Percentiles rank a stretch among this genome's conserved stretches.
These are phyloP conservation scores for Pezizomycotina sp. DNA, from an alignment of 2,329 filamentous ascomycete genomes.

Conservation along the genomic window DNA sequence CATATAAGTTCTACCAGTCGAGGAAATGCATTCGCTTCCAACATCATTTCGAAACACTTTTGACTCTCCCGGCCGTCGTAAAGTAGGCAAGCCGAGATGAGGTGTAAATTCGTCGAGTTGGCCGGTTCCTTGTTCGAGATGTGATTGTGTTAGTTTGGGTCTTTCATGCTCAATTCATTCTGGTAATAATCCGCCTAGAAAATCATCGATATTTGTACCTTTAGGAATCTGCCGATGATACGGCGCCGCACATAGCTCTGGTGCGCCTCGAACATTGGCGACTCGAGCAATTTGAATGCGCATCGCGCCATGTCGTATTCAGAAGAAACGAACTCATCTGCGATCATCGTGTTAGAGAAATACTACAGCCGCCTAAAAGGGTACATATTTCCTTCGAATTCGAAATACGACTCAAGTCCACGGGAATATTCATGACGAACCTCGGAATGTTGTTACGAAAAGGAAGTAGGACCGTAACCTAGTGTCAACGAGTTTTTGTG, in stretches of 20 bases:
- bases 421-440: constrained; percentile 30
- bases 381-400: constrained; percentile 17
- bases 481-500: constrained; percentile 61
- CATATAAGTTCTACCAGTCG: constrained; percentile 64
- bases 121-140: constrained; percentile 22
- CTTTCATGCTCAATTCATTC: constrained; percentile 1
- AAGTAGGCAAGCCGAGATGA: constrained; percentile 68
- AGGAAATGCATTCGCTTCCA: constrained; percentile 66
- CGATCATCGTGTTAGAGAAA: constrained; percentile 10
- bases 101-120: constrained; percentile 55
- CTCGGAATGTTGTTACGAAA: constrained; percentile 56
- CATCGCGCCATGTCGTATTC: constrained; percentile 69
- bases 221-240: constrained; percentile 74
- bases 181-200: not conserved
- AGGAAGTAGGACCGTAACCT: constrained; percentile 68
- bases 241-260: constrained; percentile 79
- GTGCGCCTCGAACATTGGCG: constrained; percentile 56
- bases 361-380: not conserved
- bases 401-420: no score
- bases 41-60: constrained; percentile 68
- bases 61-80: constrained; percentile 72
- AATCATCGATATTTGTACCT: constrained; percentile 68
- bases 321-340: constrained; percentile 53
- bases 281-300: constrained; percentile 60
- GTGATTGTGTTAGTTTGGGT: no score